Evolutionary conservation across 805 yeast genomes (phyloP).

Genomic region (Teunomyces panamensis): DNA sequence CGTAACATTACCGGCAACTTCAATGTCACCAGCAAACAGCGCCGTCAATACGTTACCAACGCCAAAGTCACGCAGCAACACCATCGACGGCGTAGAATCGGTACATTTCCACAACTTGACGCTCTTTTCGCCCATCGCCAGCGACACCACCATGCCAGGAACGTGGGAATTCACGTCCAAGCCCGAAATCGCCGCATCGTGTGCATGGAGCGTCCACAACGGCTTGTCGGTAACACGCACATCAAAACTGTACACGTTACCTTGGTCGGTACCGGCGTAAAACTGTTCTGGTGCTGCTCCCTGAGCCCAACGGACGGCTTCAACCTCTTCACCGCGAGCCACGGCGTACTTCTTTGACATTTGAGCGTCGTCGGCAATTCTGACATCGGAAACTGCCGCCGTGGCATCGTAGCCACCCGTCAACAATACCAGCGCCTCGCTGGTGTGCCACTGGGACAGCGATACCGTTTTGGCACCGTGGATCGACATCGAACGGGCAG

Average conservation of each 20-base stretch:
- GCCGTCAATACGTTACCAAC: constrained; percentile 87
- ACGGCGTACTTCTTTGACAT: constrained; percentile 67
- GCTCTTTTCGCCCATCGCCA: constrained; percentile 86
- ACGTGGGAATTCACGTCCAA: constrained; percentile 65
- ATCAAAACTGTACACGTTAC: constrained; percentile 86
- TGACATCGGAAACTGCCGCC: constrained; percentile 79
- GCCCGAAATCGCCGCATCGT: constrained; percentile 88
- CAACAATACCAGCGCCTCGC: constrained; percentile 63
- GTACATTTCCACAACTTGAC: constrained; percentile 83
- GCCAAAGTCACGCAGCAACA: constrained; percentile 85
- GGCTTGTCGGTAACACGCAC: constrained; percentile 68
- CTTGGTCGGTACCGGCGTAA: constrained; percentile 88
- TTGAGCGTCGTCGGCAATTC: constrained; percentile 59
- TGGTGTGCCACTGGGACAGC: constrained; percentile 78
- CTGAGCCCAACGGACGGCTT: constrained; percentile 69
- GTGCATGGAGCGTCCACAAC: constrained; percentile 95
- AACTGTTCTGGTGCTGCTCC: constrained; percentile 50
- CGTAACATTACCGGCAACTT: constrained; percentile 77
- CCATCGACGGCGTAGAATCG: constrained; percentile 68
- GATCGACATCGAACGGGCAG: constrained; percentile 72
- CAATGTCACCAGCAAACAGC: constrained; percentile 82
- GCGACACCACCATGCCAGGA: constrained; percentile 75
- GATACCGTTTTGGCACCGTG: constrained; percentile 84
- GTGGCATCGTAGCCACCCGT: constrained; percentile 94
- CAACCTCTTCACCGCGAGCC: constrained; percentile 75